Evolutionary conservation across 768 basidiomycete species (phyloP), one percentile per base, ranked within the genome.

Genomic region (Termitomyces sp.): DNA sequence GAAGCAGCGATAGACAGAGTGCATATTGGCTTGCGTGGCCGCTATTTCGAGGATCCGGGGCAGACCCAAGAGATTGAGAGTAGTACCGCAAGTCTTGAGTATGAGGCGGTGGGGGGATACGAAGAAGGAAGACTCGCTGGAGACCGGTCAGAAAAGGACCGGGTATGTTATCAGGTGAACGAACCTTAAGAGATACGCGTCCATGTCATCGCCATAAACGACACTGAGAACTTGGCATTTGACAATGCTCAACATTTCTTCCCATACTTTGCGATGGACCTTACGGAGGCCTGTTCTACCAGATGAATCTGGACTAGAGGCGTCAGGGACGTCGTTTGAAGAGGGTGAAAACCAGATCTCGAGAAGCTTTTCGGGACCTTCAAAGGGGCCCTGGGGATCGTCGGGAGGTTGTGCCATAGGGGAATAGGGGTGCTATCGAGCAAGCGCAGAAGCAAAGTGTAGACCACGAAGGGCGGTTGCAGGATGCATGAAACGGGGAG

Each of bases 51-150:
- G 91, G 68, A 99, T 96, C 60, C 94, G 86, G 25, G 94, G 93
- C 55, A 99, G 83, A 12, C 97, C 97, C 64, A 96, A 83, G 53
- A 99, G 89, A 77, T 98, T 98, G 63, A 98, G 88, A 5, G 97
- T 99, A 4, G 97, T 99, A 31, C 97, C 97, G 74, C 97, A 99
- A 12, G 97, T 99, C 77, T 99, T 99, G 71, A 99, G 86, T 68
- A 99, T 98, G 62, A 99, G 83, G 60, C 94, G 89, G 76, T 99
- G 96, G 2, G 96, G 86, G 43, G 90, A 93, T 57, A 99, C 87
- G 70, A 99, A 96, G 59, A 99, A 81, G 42, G 96, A 98, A 0
- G 96, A 98, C 83, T 98, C 97, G 79, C 97, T 98, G 73, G n/a
- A 55, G 53, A 50, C 57, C 48, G 38, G 58, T 66, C 42, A 68